These are phyloP conservation scores for Leishmania mexicana DNA, from an alignment of 208 protist species.

Conservation along the genomic window DNA sequence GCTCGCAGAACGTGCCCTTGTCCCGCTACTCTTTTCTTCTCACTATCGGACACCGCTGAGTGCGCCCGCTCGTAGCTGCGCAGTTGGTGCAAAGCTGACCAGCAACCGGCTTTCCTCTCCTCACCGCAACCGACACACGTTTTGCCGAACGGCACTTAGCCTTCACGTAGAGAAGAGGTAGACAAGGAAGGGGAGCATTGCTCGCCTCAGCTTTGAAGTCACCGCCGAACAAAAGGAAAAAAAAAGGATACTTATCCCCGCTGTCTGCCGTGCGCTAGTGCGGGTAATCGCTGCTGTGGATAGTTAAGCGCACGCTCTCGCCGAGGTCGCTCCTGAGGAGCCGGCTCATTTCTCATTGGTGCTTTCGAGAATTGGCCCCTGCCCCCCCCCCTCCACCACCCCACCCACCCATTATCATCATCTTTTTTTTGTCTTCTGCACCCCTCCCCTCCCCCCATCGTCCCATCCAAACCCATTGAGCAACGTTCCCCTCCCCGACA, in stretches of 20 bases:
- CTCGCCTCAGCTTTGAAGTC: not conserved
- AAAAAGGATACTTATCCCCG: not conserved
- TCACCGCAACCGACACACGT: not conserved
- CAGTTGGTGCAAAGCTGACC: not conserved
- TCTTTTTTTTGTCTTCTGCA: not conserved
- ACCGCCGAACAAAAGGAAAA: not conserved
- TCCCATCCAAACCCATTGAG: not conserved
- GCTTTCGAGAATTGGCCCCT: not conserved
- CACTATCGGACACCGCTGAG: not conserved
- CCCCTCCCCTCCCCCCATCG: not conserved
- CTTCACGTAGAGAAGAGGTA: not conserved
- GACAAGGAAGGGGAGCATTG: not conserved
- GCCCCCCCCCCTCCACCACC: not conserved
- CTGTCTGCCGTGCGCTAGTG: not conserved
- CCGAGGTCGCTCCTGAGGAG: not conserved
- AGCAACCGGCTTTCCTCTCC: not conserved
- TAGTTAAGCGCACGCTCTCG: not conserved
- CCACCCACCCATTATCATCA: not conserved
- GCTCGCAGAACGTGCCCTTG: not conserved
- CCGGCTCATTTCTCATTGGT: not conserved
- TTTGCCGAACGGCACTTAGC: not conserved
- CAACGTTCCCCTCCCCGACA: not conserved
- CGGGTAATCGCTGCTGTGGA: not conserved
- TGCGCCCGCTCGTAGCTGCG: not conserved
- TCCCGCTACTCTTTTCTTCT: not conserved